Base-by-base conservation (phyloP, 2,329 filamentous ascomycete genomes). In the Aspergillus latus region DNA sequence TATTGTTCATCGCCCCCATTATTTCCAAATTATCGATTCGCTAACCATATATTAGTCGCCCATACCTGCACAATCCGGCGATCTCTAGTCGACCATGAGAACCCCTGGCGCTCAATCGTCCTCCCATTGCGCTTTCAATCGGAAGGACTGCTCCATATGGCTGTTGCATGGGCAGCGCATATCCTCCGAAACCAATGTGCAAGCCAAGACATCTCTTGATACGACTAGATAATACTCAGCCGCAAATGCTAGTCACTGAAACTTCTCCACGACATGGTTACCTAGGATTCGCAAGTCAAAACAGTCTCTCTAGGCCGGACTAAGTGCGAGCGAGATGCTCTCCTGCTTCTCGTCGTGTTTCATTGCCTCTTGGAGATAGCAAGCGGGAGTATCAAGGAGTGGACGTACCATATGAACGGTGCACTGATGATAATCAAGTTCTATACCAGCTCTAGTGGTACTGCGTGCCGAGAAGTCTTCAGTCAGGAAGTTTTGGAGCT, bases 101-200 rank as follows among this genome's bases (percentile, higher is more conserved):
- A 46, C 40, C 49, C 49, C 21, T 52, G 32, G 49, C 50, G 50
- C 32, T 52, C 42, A 21, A 42, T 39, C 1, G 7, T 46, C 8
- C 50, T 52, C 21, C 50, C 50, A 11, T 13, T 52, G 0, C 46
- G 50, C 4, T 46, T 28, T 30, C 30, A 52, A 21, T 46, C 50
- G 9, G 50, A 52, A 1, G 50, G 50, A 2, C 50, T 39, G 26
- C 50, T 52, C 10, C 32, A 52, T 29, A 52, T 52, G 28, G 50
- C 49, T 13, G 30, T 52, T n/a, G 49, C 49, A 10, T 52, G 49
- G 49, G 40, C 49, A 10, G 49, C 49, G n/a, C 49, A 52, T 40
- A 44, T 15, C 30, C 49, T 52, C n/a, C 49, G 49, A 5, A 52
- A 52, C 40, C 49, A 52, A 2, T 52, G 29, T n/a, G 30, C 32